phyloP scores from a whole-genome alignment of 495 filamentous ascomycete genomes.

The Penicillium coffeae region DNA sequence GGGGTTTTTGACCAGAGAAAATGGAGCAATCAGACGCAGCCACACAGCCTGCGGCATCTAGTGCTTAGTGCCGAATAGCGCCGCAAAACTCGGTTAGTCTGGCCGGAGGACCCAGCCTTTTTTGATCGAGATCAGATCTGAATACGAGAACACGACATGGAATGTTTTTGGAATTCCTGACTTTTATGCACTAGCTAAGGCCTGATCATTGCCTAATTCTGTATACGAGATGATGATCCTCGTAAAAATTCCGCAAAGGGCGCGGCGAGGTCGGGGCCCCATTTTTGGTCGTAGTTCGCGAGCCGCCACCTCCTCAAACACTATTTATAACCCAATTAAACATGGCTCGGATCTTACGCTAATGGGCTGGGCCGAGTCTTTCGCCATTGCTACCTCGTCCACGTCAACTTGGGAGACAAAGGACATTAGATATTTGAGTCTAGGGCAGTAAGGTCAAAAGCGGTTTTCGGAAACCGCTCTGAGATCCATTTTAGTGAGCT shows the following conservation, averaged over 20 bases:
- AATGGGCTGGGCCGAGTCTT: neutral
- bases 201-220: too few relatives aligned
- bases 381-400: slow-evolving; percentile 3
- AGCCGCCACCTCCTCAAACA: neutral
- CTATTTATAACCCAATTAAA: neutral
- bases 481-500: too few relatives aligned
- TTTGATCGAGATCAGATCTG: neutral
- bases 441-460: too few relatives aligned
- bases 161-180: too few relatives aligned
- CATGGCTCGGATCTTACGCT: neutral
- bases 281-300: neutral
- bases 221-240: too few relatives aligned
- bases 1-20: neutral
- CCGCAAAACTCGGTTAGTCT: neutral
- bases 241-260: too few relatives aligned
- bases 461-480: too few relatives aligned
- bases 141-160: too few relatives aligned
- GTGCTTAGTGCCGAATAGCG: slow-evolving; percentile 14
- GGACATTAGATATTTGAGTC: too few relatives aligned
- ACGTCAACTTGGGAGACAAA: slow-evolving; percentile 56
- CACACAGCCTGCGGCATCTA: slow-evolving; percentile 1
- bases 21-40: slow-evolving; percentile 27
- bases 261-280: too few relatives aligned
- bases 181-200: too few relatives aligned
- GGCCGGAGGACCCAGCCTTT: too few relatives aligned